Conservation (phyloP, 495 filamentous ascomycete species). For the Xylaria sp. region DNA sequence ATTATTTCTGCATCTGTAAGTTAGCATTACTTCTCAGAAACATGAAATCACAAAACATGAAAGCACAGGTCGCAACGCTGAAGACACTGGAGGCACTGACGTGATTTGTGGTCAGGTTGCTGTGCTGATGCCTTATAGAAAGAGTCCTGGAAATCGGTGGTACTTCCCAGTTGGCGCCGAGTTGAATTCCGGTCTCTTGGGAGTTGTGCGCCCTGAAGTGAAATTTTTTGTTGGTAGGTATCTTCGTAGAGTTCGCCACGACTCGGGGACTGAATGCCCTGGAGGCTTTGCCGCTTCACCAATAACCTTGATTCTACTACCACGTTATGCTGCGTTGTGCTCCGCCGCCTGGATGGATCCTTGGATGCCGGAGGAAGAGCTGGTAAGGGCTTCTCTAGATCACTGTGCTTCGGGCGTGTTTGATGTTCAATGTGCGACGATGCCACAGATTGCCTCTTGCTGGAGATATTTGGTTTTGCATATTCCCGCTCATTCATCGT, state of each 20-base stretch:
- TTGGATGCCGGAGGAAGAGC: slow-evolving; percentile 16
- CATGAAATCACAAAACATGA: neutral
- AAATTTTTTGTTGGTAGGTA: slow-evolving; percentile 19
- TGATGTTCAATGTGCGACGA: slow-evolving; percentile 13
- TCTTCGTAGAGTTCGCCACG: slow-evolving; percentile 24
- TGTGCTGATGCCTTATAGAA: slow-evolving; percentile 29
- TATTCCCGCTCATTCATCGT: slow-evolving; percentile 12
- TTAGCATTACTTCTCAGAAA: slow-evolving; percentile 21
- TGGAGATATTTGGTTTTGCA: slow-evolving; percentile 18
- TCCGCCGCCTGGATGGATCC: slow-evolving; percentile 27
- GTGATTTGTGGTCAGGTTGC: slow-evolving; percentile 22
- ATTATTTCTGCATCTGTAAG: slow-evolving; percentile 24
- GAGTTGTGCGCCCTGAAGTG: slow-evolving; percentile 21
- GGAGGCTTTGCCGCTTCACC: slow-evolving; percentile 40
- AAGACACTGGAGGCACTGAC: slow-evolving; percentile 31
- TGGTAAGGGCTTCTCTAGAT: slow-evolving; percentile 26
- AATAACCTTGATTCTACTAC: slow-evolving; percentile 25
- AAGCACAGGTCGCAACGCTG: slow-evolving; percentile 1
- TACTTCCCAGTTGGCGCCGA: slow-evolving; percentile 23
- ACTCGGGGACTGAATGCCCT: slow-evolving; percentile 35
- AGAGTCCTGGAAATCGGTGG: slow-evolving; percentile 31
- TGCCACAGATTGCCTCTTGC: slow-evolving; percentile 17
- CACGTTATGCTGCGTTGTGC: slow-evolving; percentile 28
- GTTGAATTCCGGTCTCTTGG: slow-evolving; percentile 25
- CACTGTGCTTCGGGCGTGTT: slow-evolving; percentile 20